Base-by-base conservation (phyloP, 352 stramenopile genomes). In the Phytophthora idaei region DNA sequence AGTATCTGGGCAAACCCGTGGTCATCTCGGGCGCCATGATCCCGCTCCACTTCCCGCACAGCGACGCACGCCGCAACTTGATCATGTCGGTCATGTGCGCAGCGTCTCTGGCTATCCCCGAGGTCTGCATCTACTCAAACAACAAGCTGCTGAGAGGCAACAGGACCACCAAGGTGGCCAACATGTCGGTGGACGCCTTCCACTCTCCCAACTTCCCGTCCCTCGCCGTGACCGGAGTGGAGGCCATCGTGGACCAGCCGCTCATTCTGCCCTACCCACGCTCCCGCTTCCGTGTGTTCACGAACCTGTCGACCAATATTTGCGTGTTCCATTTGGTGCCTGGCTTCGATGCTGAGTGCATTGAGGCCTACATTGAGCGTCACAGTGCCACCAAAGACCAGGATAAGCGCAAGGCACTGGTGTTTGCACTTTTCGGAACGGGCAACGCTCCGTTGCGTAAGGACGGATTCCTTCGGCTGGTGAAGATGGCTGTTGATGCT, bases 1-100 rank as follows among this genome's bases (percentile, higher is more conserved):
- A 99, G 71, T 98, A 98, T 81, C 79, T 99, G 5, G 93, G 90
- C 32, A 99, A 99, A 72, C 92, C 96, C 15, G 87, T 99, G 2
- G 83, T 99, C 14, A 97, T 99, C 64, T 98, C 96, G 3, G 97
- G 96, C 6, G 90, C 80, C 11, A 98, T 99, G 86, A 98, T 99
- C 69, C 97, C 97, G 36, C 76, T 99, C 17, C 85, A 95, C 48
- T 97, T 98, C 74, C 92, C 93, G 1, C 98, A 99, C 78, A 99
- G 97, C 73, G 97, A 99, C 71, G 97, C 96, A 10, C 86, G 95
- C 25, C 84, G 93, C 34, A 99, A 99, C 77, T 79, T 99, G 49
- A 98, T 99, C 68, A 98, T 98, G 89, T 96, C 92, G 25, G 86
- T 94, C 65, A 92, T 94, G 77, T 94, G 87, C 50, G 87, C 87